Evolutionary conservation across 73 alveolate species (phyloP), one percentile per base, ranked within the genome.

Genomic region (Paramecium caudatum): DNA sequence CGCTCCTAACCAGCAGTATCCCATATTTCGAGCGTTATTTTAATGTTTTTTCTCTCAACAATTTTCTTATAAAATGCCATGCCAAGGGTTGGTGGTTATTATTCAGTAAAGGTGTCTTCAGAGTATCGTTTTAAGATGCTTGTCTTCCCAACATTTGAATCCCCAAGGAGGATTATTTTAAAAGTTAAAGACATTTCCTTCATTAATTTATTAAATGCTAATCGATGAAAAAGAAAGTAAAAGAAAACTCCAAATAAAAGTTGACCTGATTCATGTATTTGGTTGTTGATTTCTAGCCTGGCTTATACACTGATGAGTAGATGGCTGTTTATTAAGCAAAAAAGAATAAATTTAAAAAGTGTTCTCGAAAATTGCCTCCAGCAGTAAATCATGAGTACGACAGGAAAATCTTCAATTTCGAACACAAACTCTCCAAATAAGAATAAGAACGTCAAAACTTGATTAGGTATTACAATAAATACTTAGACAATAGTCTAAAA

Each of bases 1-100:
- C 92, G 82, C 63, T 96, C 99, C 87, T 95, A 95, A 3, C 99
- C 99, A 12, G 99, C 99, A 16, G 99, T 96, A 82, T 96, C 99
- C 99, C 99, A 96, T 21, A 96, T 95, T 49, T 96, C 91, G 82
- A 96, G 90, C 47, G 92, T 47, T 25, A 95, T 91, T 47, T 87
- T 49, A 37, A 87, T 23, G 37, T 84, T 84, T 32, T 84, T 62
- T 30, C 82, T 84, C 34, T 48, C 78, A 3, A 55, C 70, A 7
- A 55, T 49, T 19, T 48, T 55, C 46, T 45, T 82, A 45, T 82
- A 47, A 61, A 61, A 84, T 2, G 82, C 92, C 13, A 84, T 19
- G 2, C 92, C 92, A 55, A 84, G 27, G 0, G 92, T 61, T 3
- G 78, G 70, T 23, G 61, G 30, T 8, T 23, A 12, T 15, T 84